Evolutionary conservation across 2,329 filamentous ascomycete genomes (phyloP), one percentile per base, ranked within the genome.

Genomic region (Xylaria digitata): DNA sequence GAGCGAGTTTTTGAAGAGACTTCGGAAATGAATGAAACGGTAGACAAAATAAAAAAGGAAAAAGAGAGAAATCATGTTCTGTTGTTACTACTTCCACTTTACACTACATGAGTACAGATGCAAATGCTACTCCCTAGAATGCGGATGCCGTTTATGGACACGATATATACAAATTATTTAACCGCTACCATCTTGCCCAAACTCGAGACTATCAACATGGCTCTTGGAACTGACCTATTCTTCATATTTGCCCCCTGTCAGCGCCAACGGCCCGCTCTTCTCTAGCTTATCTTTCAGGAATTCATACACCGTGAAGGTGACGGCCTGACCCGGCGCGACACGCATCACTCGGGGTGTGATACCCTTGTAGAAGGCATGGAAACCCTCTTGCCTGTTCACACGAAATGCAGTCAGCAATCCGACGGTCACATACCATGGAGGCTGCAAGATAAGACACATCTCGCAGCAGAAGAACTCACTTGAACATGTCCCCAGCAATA

Each of bases 321-420:
- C 89, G 65, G 89, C 96, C 84, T 99, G 96, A 53, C 96, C 96
- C 7, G 96, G 96, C 30, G 96, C 96, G 61, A 99, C 96, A 76
- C 96, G 89, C 94, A 98, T 98, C 73, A 99, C 92, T 75, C 96
- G 89, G 6, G 96, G 96, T 53, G 96, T 99, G 81, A 99, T 99
- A 75, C 96, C 96, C 87, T 98, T 98, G 86, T 99, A 99, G 82
- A 99, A 99, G 54, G 96, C 96, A 75, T 93, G 90, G 73, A 95
- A 85, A 42, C 96, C 96, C 82, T 99, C 96, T 83, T 97, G 92
- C 76, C 91, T 93, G 78, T 15, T 81, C 58, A 32, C 46, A 45
- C 6, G 3, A 32, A n/a, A 48, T 19, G 17, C 50, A 45, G 46
- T 67, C 43, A 63, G 52, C 53, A 58, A 49, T 9, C 6, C 8